These are phyloP conservation scores for Bimuria novae-zelandiae DNA, from an alignment of 2,329 filamentous ascomycete genomes.

Conservation along the genomic window DNA sequence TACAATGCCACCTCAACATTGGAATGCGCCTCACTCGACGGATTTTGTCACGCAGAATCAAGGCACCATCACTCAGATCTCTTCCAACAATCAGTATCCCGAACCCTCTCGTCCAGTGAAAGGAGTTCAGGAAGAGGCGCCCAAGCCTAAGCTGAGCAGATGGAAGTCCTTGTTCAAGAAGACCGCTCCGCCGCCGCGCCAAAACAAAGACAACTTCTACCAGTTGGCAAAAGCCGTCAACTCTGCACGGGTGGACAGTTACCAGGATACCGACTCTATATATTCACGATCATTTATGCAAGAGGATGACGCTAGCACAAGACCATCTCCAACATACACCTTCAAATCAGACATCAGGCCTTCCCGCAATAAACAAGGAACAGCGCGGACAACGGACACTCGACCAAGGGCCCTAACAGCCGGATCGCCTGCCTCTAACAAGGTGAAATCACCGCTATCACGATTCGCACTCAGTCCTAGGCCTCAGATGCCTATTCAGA, in stretches of 20 bases:
- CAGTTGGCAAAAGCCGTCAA: conserved; percentile 35
- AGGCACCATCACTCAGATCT: conserved; percentile 24
- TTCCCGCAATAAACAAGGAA: conserved; percentile 32
- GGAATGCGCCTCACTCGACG: conserved; percentile 30
- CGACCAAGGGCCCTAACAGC: conserved; percentile 28
- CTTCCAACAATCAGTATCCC: conserved; percentile 17
- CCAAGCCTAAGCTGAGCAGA: conserved; percentile 43
- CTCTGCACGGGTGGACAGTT: conserved; percentile 35
- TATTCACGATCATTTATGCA: conserved; percentile 20
- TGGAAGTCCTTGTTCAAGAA: conserved; percentile 48
- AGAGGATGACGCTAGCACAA: conserved; percentile 21
- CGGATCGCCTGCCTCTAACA: conserved; percentile 16
- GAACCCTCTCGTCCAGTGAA: conserved; percentile 4
- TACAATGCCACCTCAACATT: conserved; percentile 33
- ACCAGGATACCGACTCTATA: conserved; percentile 36
- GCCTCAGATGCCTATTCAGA: conserved; percentile 13
- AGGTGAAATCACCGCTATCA: conserved; percentile 19
- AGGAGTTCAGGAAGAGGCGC: conserved; percentile 18
- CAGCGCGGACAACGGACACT: conserved; percentile 23
- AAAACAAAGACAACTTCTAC: conserved; percentile 41
- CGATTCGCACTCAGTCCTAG: conserved; percentile 27
- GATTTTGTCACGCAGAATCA: conserved; percentile 21
- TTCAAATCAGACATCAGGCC: conserved; percentile 38
- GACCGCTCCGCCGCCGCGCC: conserved; percentile 24
- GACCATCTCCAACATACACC: conserved; percentile 35